phyloP scores from a whole-genome alignment of 2,329 filamentous ascomycete species.

The Colletotrichum sojae region DNA sequence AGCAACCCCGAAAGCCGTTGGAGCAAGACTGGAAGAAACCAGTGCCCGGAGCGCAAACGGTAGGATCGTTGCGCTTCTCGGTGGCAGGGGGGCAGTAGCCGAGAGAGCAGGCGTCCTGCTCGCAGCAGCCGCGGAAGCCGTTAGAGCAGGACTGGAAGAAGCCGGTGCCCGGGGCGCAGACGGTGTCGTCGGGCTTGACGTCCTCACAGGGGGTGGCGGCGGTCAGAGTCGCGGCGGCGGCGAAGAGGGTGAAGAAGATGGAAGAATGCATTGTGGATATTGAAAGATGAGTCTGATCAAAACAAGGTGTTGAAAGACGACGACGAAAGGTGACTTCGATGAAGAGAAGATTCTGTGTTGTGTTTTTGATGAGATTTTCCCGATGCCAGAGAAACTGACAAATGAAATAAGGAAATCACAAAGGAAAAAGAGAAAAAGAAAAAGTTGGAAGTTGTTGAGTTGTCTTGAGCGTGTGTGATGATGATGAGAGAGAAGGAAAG shows the following conservation, averaged over 20 bases:
- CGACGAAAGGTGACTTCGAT: not conserved
- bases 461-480: conserved; percentile 17
- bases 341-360: conserved; percentile 2
- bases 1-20: conserved; percentile 33
- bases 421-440: conserved; percentile 7
- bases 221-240: conserved; percentile 16
- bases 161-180: conserved; percentile 31
- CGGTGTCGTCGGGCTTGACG: conserved; percentile 21
- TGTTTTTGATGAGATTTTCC: conserved; percentile 7
- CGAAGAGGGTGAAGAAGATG: conserved; percentile 21
- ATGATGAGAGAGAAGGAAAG: conserved; percentile 11
- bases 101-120: conserved; percentile 22
- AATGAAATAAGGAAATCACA: conserved; percentile 36
- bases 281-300: not conserved
- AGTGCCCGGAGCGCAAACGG: conserved; percentile 23
- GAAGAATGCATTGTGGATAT: conserved; percentile 34
- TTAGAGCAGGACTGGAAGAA: conserved; percentile 39
- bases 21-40: conserved; percentile 36
- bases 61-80: conserved; percentile 18
- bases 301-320: not conserved
- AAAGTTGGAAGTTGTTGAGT: not conserved
- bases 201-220: conserved; percentile 7
- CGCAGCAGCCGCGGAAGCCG: conserved; percentile 39
- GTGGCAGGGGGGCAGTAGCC: conserved; percentile 6
- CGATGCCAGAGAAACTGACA: conserved; percentile 29